These are phyloP conservation scores for Russula vinacea DNA, from an alignment of 768 basidiomycete genomes.

Conservation along the genomic window DNA sequence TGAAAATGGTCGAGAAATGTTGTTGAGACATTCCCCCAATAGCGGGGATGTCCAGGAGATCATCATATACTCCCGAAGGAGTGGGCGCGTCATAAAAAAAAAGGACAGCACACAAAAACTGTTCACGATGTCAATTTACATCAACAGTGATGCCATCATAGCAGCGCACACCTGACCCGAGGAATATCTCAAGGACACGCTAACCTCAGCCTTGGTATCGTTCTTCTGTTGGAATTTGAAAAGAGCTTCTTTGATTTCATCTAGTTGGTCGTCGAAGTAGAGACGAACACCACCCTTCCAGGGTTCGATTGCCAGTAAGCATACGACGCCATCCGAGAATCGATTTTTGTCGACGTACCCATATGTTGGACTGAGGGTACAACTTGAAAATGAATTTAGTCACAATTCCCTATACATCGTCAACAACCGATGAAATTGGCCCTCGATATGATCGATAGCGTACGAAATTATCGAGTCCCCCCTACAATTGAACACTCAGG, in stretches of 20 bases:
- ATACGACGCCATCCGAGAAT: neutral
- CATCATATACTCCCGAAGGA: slow-evolving; percentile 26
- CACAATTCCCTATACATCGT: slow-evolving; percentile 15
- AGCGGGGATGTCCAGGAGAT: slow-evolving; percentile 24
- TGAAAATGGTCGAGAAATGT: slow-evolving; percentile 9
- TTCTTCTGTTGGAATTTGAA: slow-evolving; percentile 4
- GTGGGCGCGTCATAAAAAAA: slow-evolving; percentile 30
- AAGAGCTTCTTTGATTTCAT: neutral
- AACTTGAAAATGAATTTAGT: slow-evolving; percentile 30
- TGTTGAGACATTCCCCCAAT: neutral
- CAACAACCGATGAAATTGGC: neutral
- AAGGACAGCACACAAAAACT: neutral
- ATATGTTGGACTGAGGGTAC: slow-evolving; percentile 32
- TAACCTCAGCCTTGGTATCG: slow-evolving; percentile 1
- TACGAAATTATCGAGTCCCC: slow-evolving; percentile 25
- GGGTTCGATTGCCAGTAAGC: neutral
- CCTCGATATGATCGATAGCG: neutral
- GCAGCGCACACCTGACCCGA: neutral
- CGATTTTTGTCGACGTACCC: neutral
- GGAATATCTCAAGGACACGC: neutral
- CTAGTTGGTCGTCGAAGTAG: neutral
- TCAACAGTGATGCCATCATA: too few relatives aligned
- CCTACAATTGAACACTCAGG: neutral
- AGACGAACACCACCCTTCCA: neutral
- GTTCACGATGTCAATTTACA: neutral